Base-by-base conservation (phyloP, 2,329 filamentous ascomycete genomes). In the Colletotrichum sidae region DNA sequence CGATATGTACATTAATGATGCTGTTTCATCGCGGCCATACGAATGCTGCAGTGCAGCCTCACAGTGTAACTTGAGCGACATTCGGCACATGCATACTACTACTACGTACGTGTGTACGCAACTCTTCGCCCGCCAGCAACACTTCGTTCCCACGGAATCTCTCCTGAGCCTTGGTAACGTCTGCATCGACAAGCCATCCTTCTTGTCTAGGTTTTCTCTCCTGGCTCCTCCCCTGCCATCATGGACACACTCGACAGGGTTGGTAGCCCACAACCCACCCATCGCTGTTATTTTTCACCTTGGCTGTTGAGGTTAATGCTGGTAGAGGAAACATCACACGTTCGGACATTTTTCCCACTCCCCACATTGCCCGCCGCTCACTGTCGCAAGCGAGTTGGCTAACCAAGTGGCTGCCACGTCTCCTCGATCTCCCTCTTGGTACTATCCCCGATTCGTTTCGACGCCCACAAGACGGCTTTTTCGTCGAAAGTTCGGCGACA, bases 321-420 rank as follows among this genome's bases (percentile, higher is more conserved):
- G 41, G 62, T 35, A 65, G 52, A 56, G 58, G 63, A 63, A 66
- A 66, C 63, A 63, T 53, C 41, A 47, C 41, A 13, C 53, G 58
- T 66, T 66, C 58, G 63, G 63, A 57, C 63, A 66, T 56, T 66
- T 63, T 13, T 38, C 39, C 41, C n/a, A 47, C 15, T 37, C 38
- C 12, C 13, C 35, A 13, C 39, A 47, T 34, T 52, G 35, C 15
- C 10, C 39, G n/a, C 15, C 33, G 8, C 39, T 10, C 17, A 5
- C 46, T 35, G 13, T n/a, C 33, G 13, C 15, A 17, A 44, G 44
- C 34, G 50, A 15, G 47, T 50, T 25, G 35, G 41, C 33, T 49
- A 60, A 49, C 37, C 42, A 53, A 50, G 42, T 10, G 11, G 50
- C 46, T 50, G 46, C 11, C 25, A 9, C 38, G 25, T 37, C 38